A percentile compares a stretch with the other conserved stretches of the same genome.
Conservation (phyloP, 2,329 filamentous ascomycete species). For the Alternaria incomplexa region DNA sequence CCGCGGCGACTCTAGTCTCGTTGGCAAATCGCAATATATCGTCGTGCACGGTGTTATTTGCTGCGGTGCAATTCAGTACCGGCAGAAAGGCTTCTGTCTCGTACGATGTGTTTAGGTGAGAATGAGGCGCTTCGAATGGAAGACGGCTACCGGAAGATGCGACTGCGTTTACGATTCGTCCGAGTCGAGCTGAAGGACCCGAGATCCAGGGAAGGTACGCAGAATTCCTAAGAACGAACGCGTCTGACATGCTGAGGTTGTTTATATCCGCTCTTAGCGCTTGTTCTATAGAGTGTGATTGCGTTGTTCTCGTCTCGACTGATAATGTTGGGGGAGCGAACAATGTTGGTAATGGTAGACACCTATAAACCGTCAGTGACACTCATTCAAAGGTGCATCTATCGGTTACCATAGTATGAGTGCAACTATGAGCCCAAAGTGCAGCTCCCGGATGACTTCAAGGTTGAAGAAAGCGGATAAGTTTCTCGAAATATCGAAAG, state of each 20-base stretch:
- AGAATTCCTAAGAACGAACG: fast-evolving
- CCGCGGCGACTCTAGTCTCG: too few species aligned
- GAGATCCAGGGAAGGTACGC: fast-evolving
- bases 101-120: too few species aligned
- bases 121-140: too few species aligned
- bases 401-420: background rate
- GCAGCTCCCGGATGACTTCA: fast-evolving
- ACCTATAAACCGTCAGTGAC: fast-evolving
- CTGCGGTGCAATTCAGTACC: too few species aligned
- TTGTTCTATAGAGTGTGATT: background rate
- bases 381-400: fast-evolving
- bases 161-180: background rate
- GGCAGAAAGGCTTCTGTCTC: too few species aligned
- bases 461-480: background rate
- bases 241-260: fast-evolving
- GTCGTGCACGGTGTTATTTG: too few species aligned
- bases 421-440: fast-evolving
- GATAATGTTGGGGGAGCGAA: background rate
- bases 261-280: background rate
- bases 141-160: too few species aligned
- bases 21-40: too few species aligned
- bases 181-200: background rate
- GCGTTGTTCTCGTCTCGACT: background rate
- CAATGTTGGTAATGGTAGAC: background rate
- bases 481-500: background rate